Evolutionary conservation across 768 basidiomycete species (phyloP).

Genomic region (Glaciozyma martinii): DNA sequence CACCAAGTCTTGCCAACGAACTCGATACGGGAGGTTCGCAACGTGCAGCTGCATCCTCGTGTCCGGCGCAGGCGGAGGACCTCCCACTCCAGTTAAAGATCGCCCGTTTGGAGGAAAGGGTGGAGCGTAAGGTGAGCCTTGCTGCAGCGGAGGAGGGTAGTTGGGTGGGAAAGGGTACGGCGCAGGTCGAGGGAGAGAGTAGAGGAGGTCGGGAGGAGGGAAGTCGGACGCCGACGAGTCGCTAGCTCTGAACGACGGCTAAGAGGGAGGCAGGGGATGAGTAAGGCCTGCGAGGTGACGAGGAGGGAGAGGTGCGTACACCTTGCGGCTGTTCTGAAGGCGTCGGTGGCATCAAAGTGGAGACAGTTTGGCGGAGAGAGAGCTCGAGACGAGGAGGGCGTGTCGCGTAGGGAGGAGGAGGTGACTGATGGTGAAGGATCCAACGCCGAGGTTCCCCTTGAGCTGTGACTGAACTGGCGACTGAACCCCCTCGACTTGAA

Average conservation of each 20-base stretch:
- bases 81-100: not conserved
- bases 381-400: too few species aligned
- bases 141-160: constrained; percentile 1
- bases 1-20: constrained; percentile 56
- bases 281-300: not conserved
- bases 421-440: too few species aligned
- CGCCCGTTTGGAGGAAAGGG: not conserved
- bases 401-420: too few species aligned
- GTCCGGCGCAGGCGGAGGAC: not conserved
- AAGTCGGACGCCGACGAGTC: not conserved
- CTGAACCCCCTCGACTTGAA: too few species aligned
- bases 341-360: not conserved
- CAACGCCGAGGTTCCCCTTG: too few species aligned
- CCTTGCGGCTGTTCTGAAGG: too few species aligned
- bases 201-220: not conserved
- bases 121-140: not conserved
- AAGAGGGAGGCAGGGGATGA: not conserved
- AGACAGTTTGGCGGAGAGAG: not conserved
- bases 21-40: constrained; percentile 91
- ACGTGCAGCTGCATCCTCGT: constrained; percentile 72
- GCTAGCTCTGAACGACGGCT: not conserved
- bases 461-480: too few species aligned
- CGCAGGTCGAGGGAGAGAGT: not conserved
- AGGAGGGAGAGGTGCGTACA: not conserved
- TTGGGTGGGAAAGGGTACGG: not conserved